Base-by-base conservation (phyloP, 345 rosid species). In the Raphanus sativus region DNA sequence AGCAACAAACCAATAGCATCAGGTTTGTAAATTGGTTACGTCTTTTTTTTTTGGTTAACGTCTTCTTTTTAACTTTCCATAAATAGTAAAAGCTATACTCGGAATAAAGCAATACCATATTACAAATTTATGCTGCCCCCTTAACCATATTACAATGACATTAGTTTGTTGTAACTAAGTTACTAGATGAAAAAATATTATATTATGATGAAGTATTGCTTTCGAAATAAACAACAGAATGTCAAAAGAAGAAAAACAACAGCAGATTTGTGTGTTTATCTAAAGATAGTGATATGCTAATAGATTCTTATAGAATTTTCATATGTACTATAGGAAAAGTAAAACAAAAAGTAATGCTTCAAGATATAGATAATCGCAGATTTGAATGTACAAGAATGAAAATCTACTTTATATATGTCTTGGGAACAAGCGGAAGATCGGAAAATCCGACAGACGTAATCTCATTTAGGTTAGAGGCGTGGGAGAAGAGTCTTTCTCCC, bases 381-480 rank as follows among this genome's bases (percentile, higher is more conserved):
- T 21, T 11, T 26, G 62, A 67, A 73, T 24, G 73, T 48, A 73
- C 16, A 4, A 34, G 54, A 67, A 73, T 40, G 73, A 73, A 78
- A 71, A 34, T 1, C 2, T 67, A 68, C 74, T 73, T 67, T 79
- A 78, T 73, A 4, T 9, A 16, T 38, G 74, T 50, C 21, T 67
- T 61, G 81, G 77, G 68, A 78, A 73, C 63, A 48, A 78, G 74
- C 77, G 48, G 67, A 66, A 10, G 63, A 78, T 73, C 69, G 61
- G 13, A 42, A 45, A 56, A 26, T 65, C 62, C 81, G 77, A 77
- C 72, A 65, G 6, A 65, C 17, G 67, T 25, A 66, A 77, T 71
- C 72, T 77, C 62, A 42, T 15, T 42, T 25, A 5, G 71, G 29
- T 58, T 28, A 77, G 76, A 71, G 72, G 77, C 77, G 81, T 72